A percentile compares a stretch with the other conserved stretches of the same genome.
phyloP scores from a whole-genome alignment of 331 rosid genomes.

The Pyrus hybrid region DNA sequence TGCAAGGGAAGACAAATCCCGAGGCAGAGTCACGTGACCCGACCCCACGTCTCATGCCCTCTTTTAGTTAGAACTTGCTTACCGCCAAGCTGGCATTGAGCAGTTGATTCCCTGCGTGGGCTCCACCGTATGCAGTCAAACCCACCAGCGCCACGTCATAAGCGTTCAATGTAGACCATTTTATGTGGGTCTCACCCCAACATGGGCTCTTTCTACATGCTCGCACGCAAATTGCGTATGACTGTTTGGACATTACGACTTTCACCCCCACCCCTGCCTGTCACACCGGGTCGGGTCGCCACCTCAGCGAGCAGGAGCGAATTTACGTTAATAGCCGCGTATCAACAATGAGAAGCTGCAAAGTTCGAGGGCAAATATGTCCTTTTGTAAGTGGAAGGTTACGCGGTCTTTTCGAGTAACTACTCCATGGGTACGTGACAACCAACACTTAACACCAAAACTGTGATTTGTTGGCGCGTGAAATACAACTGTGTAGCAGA shows the following conservation, averaged over 20 bases:
- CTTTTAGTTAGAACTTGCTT: background rate
- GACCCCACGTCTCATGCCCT: slow-evolving; percentile 31
- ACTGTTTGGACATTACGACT: background rate
- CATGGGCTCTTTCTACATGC: slow-evolving; percentile 20
- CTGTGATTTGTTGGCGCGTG: background rate
- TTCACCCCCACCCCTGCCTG: slow-evolving; percentile 7
- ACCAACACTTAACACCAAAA: background rate
- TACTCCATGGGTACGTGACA: background rate
- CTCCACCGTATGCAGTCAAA: slow-evolving; percentile 23
- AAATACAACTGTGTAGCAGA: background rate
- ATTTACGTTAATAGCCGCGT: background rate
- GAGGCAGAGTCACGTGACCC: slow-evolving; percentile 45
- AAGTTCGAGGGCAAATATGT: background rate
- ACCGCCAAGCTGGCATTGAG: slow-evolving; percentile 22
- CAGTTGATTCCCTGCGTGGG: slow-evolving; percentile 36
- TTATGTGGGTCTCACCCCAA: slow-evolving; percentile 26
- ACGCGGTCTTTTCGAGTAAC: slow-evolving; percentile 12
- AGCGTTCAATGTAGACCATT: slow-evolving; percentile 48
- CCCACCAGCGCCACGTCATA: slow-evolving; percentile 25
- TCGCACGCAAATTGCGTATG: slow-evolving; percentile 26
- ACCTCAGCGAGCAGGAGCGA: background rate
- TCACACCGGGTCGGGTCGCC: slow-evolving; percentile 22
- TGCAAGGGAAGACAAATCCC: background rate
- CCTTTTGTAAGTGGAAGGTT: background rate
- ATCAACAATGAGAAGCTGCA: accelerated